phyloP scores from a whole-genome alignment of 768 basidiomycete species.

The Suillus paluster region DNA sequence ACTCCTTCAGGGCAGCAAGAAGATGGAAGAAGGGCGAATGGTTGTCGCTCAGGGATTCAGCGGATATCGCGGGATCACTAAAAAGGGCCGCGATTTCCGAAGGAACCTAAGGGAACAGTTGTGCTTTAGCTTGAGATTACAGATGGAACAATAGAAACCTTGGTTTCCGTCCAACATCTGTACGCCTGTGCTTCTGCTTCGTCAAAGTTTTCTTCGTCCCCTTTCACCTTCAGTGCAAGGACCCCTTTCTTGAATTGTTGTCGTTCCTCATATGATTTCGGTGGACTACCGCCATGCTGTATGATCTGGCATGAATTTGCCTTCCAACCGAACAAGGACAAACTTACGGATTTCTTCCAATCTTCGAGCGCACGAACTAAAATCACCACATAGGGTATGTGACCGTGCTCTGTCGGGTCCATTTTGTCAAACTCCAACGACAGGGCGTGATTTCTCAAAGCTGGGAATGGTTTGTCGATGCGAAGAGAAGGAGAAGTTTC shows the following conservation, averaged over 20 bases:
- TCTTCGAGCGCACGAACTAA: constrained; percentile 81
- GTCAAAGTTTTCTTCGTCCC: constrained; percentile 97
- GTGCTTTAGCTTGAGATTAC: not conserved
- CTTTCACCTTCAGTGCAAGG: constrained; percentile 65
- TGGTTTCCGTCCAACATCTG: constrained; percentile 69
- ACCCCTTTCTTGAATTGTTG: constrained; percentile 77
- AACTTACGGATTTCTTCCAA: constrained; percentile 77
- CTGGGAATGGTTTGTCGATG: constrained; percentile 88
- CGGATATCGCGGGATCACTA: constrained; percentile 55
- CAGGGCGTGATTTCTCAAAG: constrained; percentile 72
- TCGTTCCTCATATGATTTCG: constrained; percentile 62
- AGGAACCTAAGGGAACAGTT: constrained; percentile 52
- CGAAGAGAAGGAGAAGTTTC: constrained; percentile 77
- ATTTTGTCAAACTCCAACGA: constrained; percentile 74
- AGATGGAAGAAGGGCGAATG: constrained; percentile 81
- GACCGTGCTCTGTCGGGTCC: constrained; percentile 89
- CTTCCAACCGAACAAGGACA: not conserved
- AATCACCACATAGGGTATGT: constrained; percentile 90
- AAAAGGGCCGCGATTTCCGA: constrained; percentile 69
- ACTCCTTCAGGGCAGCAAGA: constrained; percentile 71
- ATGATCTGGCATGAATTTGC: not conserved
- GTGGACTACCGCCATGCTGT: constrained; percentile 70
- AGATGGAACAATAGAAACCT: constrained; percentile 32
- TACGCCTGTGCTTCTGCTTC: constrained; percentile 91
- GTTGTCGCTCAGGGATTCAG: constrained; percentile 42